Conservation (phyloP, 371 early-diverging fungal genomes). For the Blakeslea trispora region DNA sequence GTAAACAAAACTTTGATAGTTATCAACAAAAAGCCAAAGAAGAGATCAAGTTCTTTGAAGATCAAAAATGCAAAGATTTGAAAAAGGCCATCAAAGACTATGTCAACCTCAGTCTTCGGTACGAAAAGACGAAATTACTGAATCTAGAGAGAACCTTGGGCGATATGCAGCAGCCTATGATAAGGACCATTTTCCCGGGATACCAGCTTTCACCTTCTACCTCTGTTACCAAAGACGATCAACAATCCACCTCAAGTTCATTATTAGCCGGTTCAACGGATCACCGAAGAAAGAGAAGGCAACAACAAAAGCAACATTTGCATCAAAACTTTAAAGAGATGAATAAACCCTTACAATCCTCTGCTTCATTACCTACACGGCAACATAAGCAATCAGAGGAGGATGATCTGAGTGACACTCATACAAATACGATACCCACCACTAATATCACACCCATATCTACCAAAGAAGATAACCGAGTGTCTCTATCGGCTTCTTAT, state of each 20-base stretch:
- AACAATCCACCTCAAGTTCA: conserved; percentile 9
- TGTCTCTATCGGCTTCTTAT: conserved; percentile 42
- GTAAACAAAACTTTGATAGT: conserved; percentile 42
- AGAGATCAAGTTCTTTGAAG: conserved; percentile 55
- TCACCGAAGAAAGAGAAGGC: conserved; percentile 23
- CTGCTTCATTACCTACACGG: conserved; percentile 49
- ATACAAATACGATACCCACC: conserved; percentile 1
- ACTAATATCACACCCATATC: not conserved
- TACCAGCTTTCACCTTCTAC: conserved; percentile 15
- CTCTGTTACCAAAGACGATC: conserved; percentile 2
- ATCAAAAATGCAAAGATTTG: conserved; percentile 52
- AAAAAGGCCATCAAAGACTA: conserved; percentile 50
- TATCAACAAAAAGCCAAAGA: conserved; percentile 53
- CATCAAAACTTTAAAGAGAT: conserved; percentile 20
- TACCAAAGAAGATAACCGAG: conserved; percentile 13
- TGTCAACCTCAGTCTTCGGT: conserved; percentile 45
- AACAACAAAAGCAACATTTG: conserved; percentile 23
- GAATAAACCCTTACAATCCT: conserved; percentile 36
- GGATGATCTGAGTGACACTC: not conserved
- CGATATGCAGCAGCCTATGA: conserved; percentile 40
- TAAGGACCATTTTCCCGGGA: conserved; percentile 13
- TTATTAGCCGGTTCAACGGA: conserved; percentile 2
- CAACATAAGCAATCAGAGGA: conserved; percentile 18
- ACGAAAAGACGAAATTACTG: conserved; percentile 51
- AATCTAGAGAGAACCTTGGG: conserved; percentile 53